Conservation (phyloP, 495 filamentous ascomycete genomes). For the Ramalina intermedia region DNA sequence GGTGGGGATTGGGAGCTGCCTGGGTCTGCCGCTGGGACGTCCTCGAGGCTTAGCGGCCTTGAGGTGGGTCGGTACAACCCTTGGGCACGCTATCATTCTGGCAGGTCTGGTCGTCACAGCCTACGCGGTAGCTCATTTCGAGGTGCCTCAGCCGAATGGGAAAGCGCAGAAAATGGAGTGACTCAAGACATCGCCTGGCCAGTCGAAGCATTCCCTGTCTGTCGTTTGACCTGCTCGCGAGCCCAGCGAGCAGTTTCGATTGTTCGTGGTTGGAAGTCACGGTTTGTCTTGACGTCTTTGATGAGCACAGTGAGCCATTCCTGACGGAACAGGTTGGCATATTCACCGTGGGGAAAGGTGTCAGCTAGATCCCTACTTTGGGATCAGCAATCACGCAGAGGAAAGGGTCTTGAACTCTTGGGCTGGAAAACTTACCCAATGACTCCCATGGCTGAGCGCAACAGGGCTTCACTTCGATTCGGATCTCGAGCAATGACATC, state of each 20-base stretch:
- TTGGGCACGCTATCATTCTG: neutral
- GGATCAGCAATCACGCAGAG: constrained; percentile 17
- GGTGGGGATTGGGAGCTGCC: constrained; percentile 9
- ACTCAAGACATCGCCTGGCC: constrained; percentile 12
- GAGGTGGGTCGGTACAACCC: neutral
- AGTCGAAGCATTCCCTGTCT: constrained; percentile 35
- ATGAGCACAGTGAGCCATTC: constrained; percentile 83
- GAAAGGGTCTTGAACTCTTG: neutral
- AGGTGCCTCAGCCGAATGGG: neutral
- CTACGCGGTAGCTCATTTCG: neutral
- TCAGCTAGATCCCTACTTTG: constrained; percentile 72
- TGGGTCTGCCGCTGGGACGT: constrained; percentile 9
- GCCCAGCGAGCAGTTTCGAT: constrained; percentile 94
- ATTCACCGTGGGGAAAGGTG: constrained; percentile 81
- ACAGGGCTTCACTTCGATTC: constrained; percentile 78
- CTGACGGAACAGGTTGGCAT: constrained; percentile 64
- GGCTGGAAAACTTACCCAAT: constrained; percentile 55
- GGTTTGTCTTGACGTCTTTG: constrained; percentile 72
- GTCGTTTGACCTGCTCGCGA: constrained; percentile 90
- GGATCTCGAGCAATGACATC: constrained; percentile 65
- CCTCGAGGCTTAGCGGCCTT: constrained; percentile 1
- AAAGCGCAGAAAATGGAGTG: neutral
- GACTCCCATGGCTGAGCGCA: constrained; percentile 89
- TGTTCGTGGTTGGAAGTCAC: constrained; percentile 67
- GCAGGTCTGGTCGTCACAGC: neutral